phyloP scores from a whole-genome alignment of 2,329 filamentous ascomycete genomes.

The Trichoderma sp. region DNA sequence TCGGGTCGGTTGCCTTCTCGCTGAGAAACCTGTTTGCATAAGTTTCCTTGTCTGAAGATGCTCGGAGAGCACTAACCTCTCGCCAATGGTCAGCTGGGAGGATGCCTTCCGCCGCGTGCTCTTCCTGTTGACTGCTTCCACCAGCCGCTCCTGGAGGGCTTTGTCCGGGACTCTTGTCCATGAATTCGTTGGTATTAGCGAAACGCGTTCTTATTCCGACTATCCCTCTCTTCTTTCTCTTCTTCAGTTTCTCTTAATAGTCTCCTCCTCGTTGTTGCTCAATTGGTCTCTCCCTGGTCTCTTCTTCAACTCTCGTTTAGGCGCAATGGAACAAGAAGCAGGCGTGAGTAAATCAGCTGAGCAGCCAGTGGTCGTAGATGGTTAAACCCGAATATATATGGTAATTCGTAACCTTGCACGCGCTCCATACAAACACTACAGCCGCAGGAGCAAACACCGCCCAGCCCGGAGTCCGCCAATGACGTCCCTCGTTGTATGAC shows the following conservation, averaged over 20 bases:
- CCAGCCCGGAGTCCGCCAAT: slow-evolving; percentile 1
- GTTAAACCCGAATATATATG: background rate
- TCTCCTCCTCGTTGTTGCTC: background rate
- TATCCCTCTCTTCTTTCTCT: background rate
- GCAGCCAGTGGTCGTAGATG: background rate
- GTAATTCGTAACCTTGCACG: background rate
- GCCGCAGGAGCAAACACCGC: background rate
- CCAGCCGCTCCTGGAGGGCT: background rate
- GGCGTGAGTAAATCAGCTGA: background rate
- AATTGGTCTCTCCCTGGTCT: background rate
- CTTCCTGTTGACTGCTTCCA: background rate
- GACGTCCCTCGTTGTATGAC: background rate
- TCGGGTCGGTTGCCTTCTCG: background rate
- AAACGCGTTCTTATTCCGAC: background rate
- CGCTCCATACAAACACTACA: background rate
- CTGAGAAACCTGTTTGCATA: background rate
- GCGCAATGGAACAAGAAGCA: background rate
- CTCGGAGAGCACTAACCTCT: slow-evolving; percentile 5
- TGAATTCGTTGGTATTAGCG: background rate
- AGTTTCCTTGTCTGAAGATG: background rate
- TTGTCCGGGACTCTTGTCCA: background rate
- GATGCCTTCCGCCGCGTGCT: slow-evolving; percentile 2
- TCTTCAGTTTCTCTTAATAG: background rate
- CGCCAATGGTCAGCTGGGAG: slow-evolving; percentile 17
- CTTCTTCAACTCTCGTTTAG: background rate